Evolutionary conservation across 768 basidiomycete genomes (phyloP).

Genomic region (Mycena rebaudengoi): DNA sequence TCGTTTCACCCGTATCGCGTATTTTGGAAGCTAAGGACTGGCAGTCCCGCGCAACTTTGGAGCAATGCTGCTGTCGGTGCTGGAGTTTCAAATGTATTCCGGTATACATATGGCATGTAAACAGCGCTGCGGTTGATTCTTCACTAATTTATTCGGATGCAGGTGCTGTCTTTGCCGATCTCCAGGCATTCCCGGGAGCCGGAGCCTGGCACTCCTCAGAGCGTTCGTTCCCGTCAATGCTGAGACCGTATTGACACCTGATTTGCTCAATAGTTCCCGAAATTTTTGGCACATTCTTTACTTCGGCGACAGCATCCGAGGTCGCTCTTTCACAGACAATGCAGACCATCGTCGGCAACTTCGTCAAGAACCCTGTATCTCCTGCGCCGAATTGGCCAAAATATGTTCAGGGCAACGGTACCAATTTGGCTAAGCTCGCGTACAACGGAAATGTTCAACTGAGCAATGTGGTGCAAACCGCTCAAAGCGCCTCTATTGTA

Average conservation of each 20-base stretch:
- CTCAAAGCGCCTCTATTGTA: constrained; percentile 10
- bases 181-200: constrained; percentile 30
- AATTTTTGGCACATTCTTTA: constrained; percentile 34
- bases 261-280: constrained; percentile 14
- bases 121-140: neutral
- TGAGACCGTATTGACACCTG: neutral
- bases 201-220: constrained; percentile 35
- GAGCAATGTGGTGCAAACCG: constrained; percentile 23
- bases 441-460: constrained; percentile 31
- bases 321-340: constrained; percentile 29
- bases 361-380: constrained; percentile 29
- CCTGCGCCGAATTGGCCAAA: constrained; percentile 28
- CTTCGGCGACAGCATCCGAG: constrained; percentile 31
- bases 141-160: neutral
- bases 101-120: constrained; percentile 28
- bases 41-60: constrained; percentile 26
- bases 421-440: constrained; percentile 26
- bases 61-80: constrained; percentile 12
- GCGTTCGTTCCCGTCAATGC: constrained; percentile 8
- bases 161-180: constrained; percentile 30
- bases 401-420: constrained; percentile 14
- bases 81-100: constrained; percentile 26
- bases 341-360: constrained; percentile 31
- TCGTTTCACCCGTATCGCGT: neutral
- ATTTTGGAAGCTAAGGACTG: neutral